Conservation (phyloP, 257 asterid genomes). For the Linaria vulgaris region DNA sequence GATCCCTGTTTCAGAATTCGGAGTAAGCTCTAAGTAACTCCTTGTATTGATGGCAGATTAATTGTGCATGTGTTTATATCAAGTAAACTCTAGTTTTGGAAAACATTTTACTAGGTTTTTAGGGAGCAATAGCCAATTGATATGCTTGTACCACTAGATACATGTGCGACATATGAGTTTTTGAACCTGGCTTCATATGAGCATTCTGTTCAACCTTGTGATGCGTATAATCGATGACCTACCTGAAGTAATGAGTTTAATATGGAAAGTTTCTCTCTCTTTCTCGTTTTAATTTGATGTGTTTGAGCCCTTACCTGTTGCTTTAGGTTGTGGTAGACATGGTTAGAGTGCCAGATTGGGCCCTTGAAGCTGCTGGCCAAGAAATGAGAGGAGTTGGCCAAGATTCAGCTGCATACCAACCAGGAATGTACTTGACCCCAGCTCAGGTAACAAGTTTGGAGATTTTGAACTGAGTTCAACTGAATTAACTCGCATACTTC, state of each 20-base stretch:
- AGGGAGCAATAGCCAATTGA: no score
- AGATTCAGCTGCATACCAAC: conserved; percentile 84
- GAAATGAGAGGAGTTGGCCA: conserved; percentile 97
- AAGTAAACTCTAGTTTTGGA: conserved; percentile 1
- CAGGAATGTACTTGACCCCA: conserved; percentile 85
- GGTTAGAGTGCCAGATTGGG: conserved; percentile 97
- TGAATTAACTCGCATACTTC: background rate
- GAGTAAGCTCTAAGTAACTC: conserved; percentile 53
- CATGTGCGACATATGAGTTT: no score
- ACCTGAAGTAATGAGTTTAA: no score
- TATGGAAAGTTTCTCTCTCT: no score
- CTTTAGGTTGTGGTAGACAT: conserved; percentile 82
- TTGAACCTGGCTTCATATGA: no score
- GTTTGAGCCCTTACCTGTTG: conserved; percentile 17
- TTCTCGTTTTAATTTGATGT: background rate
- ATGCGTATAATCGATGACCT: no score
- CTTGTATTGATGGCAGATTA: conserved; percentile 7
- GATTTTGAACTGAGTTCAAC: background rate
- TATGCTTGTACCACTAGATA: no score
- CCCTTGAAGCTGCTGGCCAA: conserved; percentile 95
- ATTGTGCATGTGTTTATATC: conserved; percentile 6
- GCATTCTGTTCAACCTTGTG: no score
- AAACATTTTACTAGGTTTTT: background rate
- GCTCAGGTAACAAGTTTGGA: conserved; percentile 66
- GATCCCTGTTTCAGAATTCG: conserved; percentile 90